These are phyloP conservation scores for Mycena rosella DNA, from an alignment of 768 basidiomycete genomes.

Conservation along the genomic window DNA sequence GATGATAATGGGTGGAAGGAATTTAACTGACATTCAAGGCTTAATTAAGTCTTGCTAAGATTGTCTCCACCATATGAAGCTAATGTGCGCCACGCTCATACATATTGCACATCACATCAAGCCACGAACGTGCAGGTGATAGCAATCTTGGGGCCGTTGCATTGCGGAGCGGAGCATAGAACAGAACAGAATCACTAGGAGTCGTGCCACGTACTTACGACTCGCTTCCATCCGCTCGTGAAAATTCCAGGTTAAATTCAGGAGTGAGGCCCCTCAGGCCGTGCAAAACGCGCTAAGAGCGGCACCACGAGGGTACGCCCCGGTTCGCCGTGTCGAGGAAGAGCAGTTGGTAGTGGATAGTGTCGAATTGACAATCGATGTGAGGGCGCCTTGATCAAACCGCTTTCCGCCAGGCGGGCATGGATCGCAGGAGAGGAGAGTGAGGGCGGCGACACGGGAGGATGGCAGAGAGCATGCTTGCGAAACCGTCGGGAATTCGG, in stretches of 20 bases:
- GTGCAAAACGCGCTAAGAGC: conserved; percentile 6
- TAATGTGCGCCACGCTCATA: too few species aligned
- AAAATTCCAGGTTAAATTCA: neutral
- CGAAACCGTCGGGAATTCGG: too few species aligned
- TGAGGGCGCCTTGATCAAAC: conserved; percentile 10
- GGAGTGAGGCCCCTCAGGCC: conserved; percentile 4
- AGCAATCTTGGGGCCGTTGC: too few species aligned
- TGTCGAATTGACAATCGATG: neutral
- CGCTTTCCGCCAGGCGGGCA: conserved; percentile 7
- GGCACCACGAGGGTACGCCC: neutral
- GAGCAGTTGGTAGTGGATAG: conserved; percentile 4
- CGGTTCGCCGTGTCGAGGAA: neutral
- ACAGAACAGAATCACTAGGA: neutral
- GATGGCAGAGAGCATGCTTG: conserved; percentile 16
- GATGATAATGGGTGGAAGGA: too few species aligned
- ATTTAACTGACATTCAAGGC: too few species aligned
- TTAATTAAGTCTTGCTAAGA: too few species aligned
- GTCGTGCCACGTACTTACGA: neutral
- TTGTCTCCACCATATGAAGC: too few species aligned
- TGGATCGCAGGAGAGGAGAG: conserved; percentile 18
- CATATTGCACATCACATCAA: too few species aligned
- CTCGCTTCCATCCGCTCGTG: neutral
- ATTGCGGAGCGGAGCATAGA: too few species aligned
- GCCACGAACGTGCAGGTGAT: too few species aligned
- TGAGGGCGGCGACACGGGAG: conserved; percentile 4